Evolutionary conservation across 78 protist species (phyloP).

Genomic region (Anaeramoeba flamelloides): DNA sequence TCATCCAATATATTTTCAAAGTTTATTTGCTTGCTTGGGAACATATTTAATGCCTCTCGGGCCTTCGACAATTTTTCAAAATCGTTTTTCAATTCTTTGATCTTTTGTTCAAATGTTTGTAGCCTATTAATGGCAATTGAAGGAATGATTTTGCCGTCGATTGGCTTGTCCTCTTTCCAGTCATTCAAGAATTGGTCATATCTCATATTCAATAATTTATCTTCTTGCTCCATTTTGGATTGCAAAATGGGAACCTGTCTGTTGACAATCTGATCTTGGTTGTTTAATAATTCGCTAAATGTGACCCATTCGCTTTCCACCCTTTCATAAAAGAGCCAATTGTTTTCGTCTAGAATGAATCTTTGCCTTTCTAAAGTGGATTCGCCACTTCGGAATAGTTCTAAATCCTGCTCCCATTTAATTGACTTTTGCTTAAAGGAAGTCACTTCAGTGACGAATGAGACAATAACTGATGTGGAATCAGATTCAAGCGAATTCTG

Average conservation of each 20-base stretch:
- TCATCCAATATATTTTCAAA: slow-evolving; percentile 39
- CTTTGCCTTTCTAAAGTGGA: slow-evolving; percentile 41
- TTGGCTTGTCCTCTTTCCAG: slow-evolving; percentile 39
- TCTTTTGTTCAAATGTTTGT: slow-evolving; percentile 25
- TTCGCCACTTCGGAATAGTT: slow-evolving; percentile 34
- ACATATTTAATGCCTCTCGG: slow-evolving; percentile 50
- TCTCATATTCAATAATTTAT: slow-evolving; percentile 17
- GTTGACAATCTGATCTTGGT: slow-evolving; percentile 10
- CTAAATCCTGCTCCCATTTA: slow-evolving; percentile 30
- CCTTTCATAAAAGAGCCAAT: slow-evolving; percentile 68
- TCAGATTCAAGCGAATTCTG: slow-evolving; percentile 40
- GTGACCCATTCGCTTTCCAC: slow-evolving; percentile 61
- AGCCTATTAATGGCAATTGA: slow-evolving; percentile 24
- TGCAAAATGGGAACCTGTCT: slow-evolving; percentile 33
- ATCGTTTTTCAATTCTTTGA: slow-evolving; percentile 30
- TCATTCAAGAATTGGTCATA: not conserved
- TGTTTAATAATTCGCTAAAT: slow-evolving; percentile 26
- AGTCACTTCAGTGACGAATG: slow-evolving; percentile 35
- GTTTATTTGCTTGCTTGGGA: slow-evolving; percentile 13
- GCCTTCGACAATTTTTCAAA: slow-evolving; percentile 30
- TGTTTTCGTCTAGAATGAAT: slow-evolving; percentile 46
- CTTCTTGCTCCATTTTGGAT: slow-evolving; percentile 30
- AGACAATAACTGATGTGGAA: slow-evolving; percentile 55
- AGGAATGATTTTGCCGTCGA: slow-evolving; percentile 38
- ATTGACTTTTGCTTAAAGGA: slow-evolving; percentile 18